phyloP scores from a whole-genome alignment of 2,329 filamentous ascomycete genomes.

The Fusarium nematophilum region DNA sequence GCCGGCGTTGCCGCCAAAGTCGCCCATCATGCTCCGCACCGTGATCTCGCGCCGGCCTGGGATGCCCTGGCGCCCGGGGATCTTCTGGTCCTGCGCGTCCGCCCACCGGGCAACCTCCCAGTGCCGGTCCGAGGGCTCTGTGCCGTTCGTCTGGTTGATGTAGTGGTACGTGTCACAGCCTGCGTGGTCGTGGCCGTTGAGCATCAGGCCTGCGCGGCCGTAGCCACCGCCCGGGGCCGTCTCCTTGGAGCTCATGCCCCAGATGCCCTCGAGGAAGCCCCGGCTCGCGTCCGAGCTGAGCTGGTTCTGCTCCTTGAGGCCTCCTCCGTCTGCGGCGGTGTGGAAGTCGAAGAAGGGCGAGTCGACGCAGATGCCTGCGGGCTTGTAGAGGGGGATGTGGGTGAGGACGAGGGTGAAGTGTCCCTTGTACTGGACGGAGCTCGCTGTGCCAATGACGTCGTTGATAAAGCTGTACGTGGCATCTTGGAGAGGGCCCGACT shows the following conservation, averaged over 20 bases:
- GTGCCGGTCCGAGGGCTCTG: conserved; percentile 51
- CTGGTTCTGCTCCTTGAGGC: conserved; percentile 91
- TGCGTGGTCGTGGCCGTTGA: conserved; percentile 95
- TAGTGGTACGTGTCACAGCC: conserved; percentile 93
- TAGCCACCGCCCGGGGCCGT: conserved; percentile 68
- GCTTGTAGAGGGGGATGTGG: conserved; percentile 91
- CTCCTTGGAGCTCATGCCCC: conserved; percentile 76
- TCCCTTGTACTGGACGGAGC: conserved; percentile 69
- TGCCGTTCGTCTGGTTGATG: conserved; percentile 70
- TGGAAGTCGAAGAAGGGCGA: conserved; percentile 86
- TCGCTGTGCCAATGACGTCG: conserved; percentile 70
- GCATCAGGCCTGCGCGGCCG: conserved; percentile 79
- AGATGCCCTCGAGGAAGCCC: conserved; percentile 85
- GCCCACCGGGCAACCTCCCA: conserved; percentile 65
- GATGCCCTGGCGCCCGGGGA: conserved; percentile 56
- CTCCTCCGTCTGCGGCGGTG: conserved; percentile 69
- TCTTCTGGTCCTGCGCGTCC: conserved; percentile 53
- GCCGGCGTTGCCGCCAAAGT: conserved; percentile 91
- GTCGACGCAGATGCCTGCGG: conserved; percentile 84
- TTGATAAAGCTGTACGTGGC: conserved; percentile 84
- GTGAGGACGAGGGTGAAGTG: conserved; percentile 88
- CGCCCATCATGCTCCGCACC: conserved; percentile 98
- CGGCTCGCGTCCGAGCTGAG: conserved; percentile 78
- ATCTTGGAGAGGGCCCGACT: conserved; percentile 73
- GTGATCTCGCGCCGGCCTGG: conserved; percentile 88